A percentile compares a stretch with the other conserved stretches of the same genome.
Evolutionary conservation across 2,329 filamentous ascomycete species (phyloP).

Genomic region (Sporothrix dimorphospora): DNA sequence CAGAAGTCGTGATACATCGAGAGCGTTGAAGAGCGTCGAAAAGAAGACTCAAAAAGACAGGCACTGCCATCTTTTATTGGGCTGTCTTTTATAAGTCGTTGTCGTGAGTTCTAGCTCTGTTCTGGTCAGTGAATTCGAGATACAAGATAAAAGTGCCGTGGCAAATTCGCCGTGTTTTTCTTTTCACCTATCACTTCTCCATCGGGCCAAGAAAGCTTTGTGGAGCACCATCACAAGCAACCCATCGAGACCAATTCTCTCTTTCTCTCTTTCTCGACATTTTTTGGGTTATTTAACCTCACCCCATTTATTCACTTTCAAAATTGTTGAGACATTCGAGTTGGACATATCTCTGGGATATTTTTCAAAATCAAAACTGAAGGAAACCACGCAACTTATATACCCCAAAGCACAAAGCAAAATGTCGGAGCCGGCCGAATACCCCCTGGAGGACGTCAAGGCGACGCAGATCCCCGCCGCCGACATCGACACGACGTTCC

Average conservation of each 20-base stretch:
- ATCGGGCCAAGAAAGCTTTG: slow-evolving; percentile 9
- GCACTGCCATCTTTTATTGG: not conserved
- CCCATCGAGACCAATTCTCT: not conserved
- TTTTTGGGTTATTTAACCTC: not conserved
- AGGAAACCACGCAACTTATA: slow-evolving; percentile 1
- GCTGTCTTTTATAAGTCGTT: not conserved
- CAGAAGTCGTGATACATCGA: not conserved
- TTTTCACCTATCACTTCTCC: slow-evolving; percentile 3
- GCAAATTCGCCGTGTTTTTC: not conserved
- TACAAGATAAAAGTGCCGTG: slow-evolving; percentile 4
- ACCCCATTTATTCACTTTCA: not conserved
- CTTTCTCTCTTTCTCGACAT: not conserved
- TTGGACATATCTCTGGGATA: not conserved
- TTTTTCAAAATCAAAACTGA: not conserved
- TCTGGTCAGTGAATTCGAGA: slow-evolving; percentile 3
- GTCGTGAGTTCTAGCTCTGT: not conserved
- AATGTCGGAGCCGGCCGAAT: slow-evolving; percentile 46
- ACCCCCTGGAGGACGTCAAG: slow-evolving; percentile 59
- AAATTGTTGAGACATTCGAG: not conserved
- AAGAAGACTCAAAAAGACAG: not conserved
- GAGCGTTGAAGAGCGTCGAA: not conserved
- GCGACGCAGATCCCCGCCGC: slow-evolving; percentile 54
- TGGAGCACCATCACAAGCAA: slow-evolving; percentile 17
- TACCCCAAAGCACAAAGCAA: not conserved
- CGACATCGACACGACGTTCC: slow-evolving; percentile 64